Conservation (phyloP, 1,284 basidiomycete species). For the Boletellus deceptivus region DNA sequence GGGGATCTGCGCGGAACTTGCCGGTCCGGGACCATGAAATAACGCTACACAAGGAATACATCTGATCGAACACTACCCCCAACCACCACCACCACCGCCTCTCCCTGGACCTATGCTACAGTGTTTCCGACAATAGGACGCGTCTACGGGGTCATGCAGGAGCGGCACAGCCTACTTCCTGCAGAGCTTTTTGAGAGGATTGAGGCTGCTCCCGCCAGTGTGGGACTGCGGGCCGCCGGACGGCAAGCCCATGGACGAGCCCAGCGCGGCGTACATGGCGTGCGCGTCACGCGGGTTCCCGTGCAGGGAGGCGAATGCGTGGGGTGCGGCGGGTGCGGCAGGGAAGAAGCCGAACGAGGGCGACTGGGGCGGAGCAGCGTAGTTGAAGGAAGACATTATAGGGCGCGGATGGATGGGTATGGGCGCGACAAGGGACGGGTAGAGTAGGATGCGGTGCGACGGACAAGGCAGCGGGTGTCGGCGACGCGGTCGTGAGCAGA, state of each 20-base stretch:
- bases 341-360: slow-evolving; percentile 64
- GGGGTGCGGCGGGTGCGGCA: slow-evolving; percentile 53
- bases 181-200: slow-evolving; percentile 31
- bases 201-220: slow-evolving; percentile 18
- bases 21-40: slow-evolving; percentile 25
- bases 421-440: background rate
- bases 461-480: too few species aligned
- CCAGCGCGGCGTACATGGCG: slow-evolving; percentile 61
- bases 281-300: slow-evolving; percentile 66
- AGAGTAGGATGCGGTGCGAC: too few species aligned
- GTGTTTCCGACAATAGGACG: background rate
- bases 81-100: too few species aligned
- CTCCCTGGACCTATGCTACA: slow-evolving; percentile 29
- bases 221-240: slow-evolving; percentile 23
- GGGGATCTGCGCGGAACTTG: slow-evolving; percentile 23
- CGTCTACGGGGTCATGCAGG: background rate
- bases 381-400: slow-evolving; percentile 48
- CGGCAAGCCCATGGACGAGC: slow-evolving; percentile 34
- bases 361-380: slow-evolving; percentile 39
- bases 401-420: slow-evolving; percentile 11
- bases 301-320: slow-evolving; percentile 63
- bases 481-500: slow-evolving; percentile 3
- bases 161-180: slow-evolving; percentile 21
- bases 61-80: background rate
- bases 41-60: slow-evolving; percentile 19